Base-by-base conservation (phyloP, 2,329 filamentous ascomycete species). In the Penicillium sclerotiorum region DNA sequence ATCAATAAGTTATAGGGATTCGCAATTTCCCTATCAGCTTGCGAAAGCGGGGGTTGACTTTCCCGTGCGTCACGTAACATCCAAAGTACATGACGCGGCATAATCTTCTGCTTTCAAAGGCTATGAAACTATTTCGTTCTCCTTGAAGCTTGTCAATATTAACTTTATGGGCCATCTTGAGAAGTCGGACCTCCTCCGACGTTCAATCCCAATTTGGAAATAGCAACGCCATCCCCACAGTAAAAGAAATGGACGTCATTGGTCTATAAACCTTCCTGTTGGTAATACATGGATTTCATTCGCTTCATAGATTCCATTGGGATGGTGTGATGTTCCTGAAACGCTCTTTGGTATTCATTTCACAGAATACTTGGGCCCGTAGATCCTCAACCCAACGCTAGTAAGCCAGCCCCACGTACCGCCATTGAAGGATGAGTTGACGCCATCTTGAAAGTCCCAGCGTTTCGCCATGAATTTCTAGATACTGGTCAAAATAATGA, bases 1-100 rank as follows among this genome's bases (percentile, higher is more conserved):
- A 3, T 11, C 17, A 39, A n/a, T 20, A 13, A 4, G 12, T 15
- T 13, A 32, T 33, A 43, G n/a, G n/a, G n/a, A n/a, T 43, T 32
- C 7, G 18, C 11, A 8, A 18, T 28, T 22, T 33, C 12, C 13
- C 17, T 12, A 38, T 38, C 36, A 13, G 28, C 27, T 17, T 33
- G 40, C 18, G n/a, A 43, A 43, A 43, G 40, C 40, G 40, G 40
- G 40, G 40, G 32, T 43, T 33, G 11, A 2, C 4, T 7, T 18
- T 17, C 12, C 11, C 27, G 25, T 42, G 21, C 25, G 32, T 37
- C 42, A 45, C 42, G 33, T 37, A 45, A 45, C 32, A 23, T 32
- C 12, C 13, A 28, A 9, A 28, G 27, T 32, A 9, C 18, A 43
- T 43, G 40, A 43, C 40, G 40, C 21, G 28, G 27, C 36, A 7